Evolutionary conservation across 108 stramenopile genomes (phyloP).

Genomic region (Parietichytrium sp.): DNA sequence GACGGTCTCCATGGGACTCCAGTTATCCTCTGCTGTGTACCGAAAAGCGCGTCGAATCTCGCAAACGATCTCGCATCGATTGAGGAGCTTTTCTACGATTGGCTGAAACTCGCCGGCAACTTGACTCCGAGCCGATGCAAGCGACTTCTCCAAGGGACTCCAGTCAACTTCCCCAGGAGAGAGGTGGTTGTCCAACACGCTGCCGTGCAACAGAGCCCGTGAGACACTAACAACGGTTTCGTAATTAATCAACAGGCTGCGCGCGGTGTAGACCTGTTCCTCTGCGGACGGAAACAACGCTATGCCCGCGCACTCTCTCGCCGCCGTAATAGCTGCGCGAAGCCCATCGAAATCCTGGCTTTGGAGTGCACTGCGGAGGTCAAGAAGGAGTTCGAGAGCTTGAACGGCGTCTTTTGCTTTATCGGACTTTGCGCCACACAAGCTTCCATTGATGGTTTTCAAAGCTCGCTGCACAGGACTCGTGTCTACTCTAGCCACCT

Average conservation of each 20-base stretch:
- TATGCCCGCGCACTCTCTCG: background rate
- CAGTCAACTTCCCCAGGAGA: background rate
- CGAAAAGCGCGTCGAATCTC: background rate
- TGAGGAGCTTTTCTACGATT: background rate
- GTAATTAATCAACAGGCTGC: background rate
- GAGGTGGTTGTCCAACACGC: too few species aligned
- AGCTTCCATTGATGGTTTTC: background rate
- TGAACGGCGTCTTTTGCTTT: background rate
- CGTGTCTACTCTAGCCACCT: background rate
- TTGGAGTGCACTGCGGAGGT: background rate
- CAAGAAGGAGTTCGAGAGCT: background rate
- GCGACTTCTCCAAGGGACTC: background rate
- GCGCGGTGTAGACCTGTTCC: conserved; percentile 27
- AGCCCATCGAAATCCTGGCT: background rate
- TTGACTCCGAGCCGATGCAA: background rate
- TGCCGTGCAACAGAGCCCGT: background rate
- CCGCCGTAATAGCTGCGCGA: background rate
- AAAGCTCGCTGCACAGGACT: background rate
- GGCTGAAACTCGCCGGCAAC: conserved; percentile 23
- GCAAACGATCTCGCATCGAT: background rate
- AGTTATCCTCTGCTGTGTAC: background rate
- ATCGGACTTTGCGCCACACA: background rate
- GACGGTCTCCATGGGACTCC: background rate
- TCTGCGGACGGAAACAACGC: background rate
- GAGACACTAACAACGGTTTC: background rate